These are phyloP conservation scores for Nitzschia sp. DNA, from an alignment of 108 stramenopile species.

Conservation along the genomic window DNA sequence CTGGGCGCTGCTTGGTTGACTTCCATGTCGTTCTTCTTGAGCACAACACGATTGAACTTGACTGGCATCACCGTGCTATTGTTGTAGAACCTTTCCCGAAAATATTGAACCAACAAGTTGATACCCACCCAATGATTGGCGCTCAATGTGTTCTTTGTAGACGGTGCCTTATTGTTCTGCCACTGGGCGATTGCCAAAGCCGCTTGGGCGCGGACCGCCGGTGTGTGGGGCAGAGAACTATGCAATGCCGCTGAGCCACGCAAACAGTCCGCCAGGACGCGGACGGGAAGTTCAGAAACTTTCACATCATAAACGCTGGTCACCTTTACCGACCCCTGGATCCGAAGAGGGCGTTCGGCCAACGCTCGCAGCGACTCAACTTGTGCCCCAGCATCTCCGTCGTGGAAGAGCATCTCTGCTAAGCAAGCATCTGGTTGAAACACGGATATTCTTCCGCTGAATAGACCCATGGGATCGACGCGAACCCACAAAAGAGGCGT, in stretches of 20 bases:
- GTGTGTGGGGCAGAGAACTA: slow-evolving; percentile 81
- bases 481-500: slow-evolving; percentile 86
- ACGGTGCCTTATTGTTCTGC: slow-evolving; percentile 89
- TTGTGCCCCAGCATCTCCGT: slow-evolving; percentile 83
- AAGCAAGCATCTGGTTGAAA: slow-evolving; percentile 87
- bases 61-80: slow-evolving; percentile 70
- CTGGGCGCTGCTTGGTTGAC: slow-evolving; percentile 15
- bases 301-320: slow-evolving; percentile 73
- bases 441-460: slow-evolving; percentile 70
- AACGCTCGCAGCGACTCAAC: slow-evolving; percentile 76
- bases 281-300: slow-evolving; percentile 79
- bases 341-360: slow-evolving; percentile 81
- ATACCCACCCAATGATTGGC: slow-evolving; percentile 76
- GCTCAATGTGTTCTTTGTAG: slow-evolving; percentile 56
- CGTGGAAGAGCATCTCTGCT: slow-evolving; percentile 85
- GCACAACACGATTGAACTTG: slow-evolving; percentile 68
- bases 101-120: slow-evolving; percentile 79
- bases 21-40: slow-evolving; percentile 72
- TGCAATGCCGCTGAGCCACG: slow-evolving; percentile 82
- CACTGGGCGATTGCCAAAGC: slow-evolving; percentile 86
- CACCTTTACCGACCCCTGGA: slow-evolving; percentile 77
- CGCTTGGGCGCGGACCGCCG: slow-evolving; percentile 76
- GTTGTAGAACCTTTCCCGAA: slow-evolving; percentile 74
- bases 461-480: slow-evolving; percentile 82
- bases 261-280: slow-evolving; percentile 83